Base-by-base conservation (phyloP, 805 yeast species). In the Debaryomyces hansenii region DNA sequence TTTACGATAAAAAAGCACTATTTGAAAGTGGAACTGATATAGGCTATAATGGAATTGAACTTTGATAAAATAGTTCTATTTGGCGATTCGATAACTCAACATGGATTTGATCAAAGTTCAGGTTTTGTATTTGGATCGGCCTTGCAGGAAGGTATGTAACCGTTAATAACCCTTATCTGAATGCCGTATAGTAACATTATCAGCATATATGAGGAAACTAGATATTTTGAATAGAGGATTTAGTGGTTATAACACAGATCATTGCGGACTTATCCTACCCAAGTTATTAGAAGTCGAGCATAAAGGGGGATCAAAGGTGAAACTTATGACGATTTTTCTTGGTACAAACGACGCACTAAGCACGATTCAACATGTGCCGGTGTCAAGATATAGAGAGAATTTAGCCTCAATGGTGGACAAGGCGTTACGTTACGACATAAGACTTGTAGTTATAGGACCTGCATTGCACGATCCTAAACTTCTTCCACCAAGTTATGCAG, bases 141-240 rank as follows among this genome's bases (percentile, higher is more conserved):
- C 0, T 57, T 85, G 20, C 73, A 67, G 33, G 56, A 71, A 44
- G 54, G 31, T 35, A 24, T n/a, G 34, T 31, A 12, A 24, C 27
- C 10, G 27, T 48, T 31, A 20, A 16, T 31, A 20, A n/a, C 5
- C 8, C 14, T 24, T 12, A 12, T 16, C 6, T 10, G 40, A 18
- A 15, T 2, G 12, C 28, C 33, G 16, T 14, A 16, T 15, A 27
- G 5, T 33, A 38, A 20, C 35, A 34, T 27, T 29, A 37, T n/a
- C 7, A 31, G 34, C 34, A 11, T 87, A 87, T 59, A 64, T 73
- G 1, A 74, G 96, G 37, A 79, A 74, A 57, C 54, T 88, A 39
- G 92, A 88, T 52, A 69, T 91, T 2, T 57, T 90, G 1, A 83
- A 79, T 35, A 70, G 96, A 48, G 97, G 97, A 0, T 88, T 70